These are phyloP conservation scores for Mikania micrantha DNA, from an alignment of 129 eudicot species.

Conservation along the genomic window DNA sequence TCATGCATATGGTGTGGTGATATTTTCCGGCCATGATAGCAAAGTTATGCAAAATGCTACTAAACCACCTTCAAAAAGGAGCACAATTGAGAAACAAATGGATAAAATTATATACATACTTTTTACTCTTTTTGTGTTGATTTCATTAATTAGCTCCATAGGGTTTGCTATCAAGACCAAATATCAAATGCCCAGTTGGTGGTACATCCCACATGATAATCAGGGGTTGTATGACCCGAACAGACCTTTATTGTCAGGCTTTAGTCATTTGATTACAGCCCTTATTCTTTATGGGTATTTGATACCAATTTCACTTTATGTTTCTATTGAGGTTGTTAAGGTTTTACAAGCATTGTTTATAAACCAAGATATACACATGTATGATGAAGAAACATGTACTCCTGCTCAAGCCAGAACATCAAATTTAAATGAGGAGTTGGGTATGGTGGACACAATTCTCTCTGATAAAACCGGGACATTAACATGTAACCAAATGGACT, in stretches of 20 bases:
- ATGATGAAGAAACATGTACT: constrained; percentile 45
- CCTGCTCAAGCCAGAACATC: too few relatives aligned
- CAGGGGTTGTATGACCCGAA: constrained; percentile 21
- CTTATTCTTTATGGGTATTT: too few relatives aligned
- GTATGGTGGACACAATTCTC: constrained; percentile 42
- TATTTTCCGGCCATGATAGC: constrained; percentile 44
- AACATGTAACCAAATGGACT: constrained; percentile 51
- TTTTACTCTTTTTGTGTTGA: too few relatives aligned
- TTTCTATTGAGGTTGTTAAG: constrained; percentile 45
- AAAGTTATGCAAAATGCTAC: constrained; percentile 53
- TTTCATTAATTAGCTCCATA: too few relatives aligned
- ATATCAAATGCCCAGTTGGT: constrained; percentile 39
- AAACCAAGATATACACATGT: constrained; percentile 42
- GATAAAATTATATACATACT: too few relatives aligned
- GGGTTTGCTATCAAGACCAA: constrained; percentile 38
- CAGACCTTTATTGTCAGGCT: constrained; percentile 16
- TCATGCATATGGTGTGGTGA: constrained; percentile 37
- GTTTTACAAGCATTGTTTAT: constrained; percentile 47
- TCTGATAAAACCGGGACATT: constrained; percentile 50
- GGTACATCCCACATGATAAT: constrained; percentile 36
- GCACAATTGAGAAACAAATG: too few relatives aligned
- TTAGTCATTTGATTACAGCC: constrained; percentile 35
- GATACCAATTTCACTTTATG: too few relatives aligned
- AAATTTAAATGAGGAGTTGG: too few relatives aligned
- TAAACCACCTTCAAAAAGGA: too few relatives aligned